Conservation (phyloP, 805 yeast species). For the Candida silvicultrix region DNA sequence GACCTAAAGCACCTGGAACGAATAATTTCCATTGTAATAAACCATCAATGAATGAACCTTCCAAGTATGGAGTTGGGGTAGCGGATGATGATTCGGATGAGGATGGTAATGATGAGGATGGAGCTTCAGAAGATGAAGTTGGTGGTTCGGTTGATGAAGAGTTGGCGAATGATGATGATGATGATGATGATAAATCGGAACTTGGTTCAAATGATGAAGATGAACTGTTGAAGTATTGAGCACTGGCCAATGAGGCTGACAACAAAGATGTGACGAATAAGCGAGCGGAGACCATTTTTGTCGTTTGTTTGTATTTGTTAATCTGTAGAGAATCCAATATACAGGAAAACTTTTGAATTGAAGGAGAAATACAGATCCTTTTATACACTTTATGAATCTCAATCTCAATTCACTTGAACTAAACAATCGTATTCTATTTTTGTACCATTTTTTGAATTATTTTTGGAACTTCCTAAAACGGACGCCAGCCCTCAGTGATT, state of each 20-base stretch:
- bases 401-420: too few relatives aligned
- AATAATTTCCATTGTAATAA: constrained; percentile 6
- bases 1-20: constrained; percentile 10
- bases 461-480: too few relatives aligned
- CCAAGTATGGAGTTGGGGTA: constrained; percentile 4
- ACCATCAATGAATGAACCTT: constrained; percentile 7
- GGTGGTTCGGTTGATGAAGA: not conserved
- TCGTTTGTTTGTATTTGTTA: not conserved
- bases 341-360: too few relatives aligned
- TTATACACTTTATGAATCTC: too few relatives aligned
- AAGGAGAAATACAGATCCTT: not conserved
- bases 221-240: not conserved
- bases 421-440: too few relatives aligned
- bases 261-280: not conserved
- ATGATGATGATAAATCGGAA: not conserved
- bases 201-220: not conserved
- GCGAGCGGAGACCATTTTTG: not conserved
- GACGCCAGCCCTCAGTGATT: too few relatives aligned
- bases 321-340: too few relatives aligned
- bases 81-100: not conserved
- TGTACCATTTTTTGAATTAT: too few relatives aligned
- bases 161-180: not conserved
- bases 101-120: not conserved
- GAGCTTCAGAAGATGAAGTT: not conserved
- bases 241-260: not conserved